Base-by-base conservation (phyloP, 2,329 filamentous ascomycete genomes). In the Beauveria brongniartii region DNA sequence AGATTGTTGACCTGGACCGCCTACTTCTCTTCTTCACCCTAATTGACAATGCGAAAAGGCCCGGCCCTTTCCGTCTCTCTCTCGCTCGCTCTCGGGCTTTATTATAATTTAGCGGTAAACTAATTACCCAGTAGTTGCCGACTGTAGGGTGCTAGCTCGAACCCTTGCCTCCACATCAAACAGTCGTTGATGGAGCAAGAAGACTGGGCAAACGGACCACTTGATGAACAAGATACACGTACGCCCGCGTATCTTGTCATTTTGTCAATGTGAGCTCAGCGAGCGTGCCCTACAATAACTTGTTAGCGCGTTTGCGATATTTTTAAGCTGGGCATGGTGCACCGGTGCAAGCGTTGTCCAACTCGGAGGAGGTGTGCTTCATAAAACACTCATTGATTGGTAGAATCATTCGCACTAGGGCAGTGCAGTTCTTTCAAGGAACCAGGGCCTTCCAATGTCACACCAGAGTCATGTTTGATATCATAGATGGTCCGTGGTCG, bases 11-110 rank as follows among this genome's bases (percentile, higher is more conserved):
- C 5, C 34, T 37, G 0, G 12, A 14, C 34, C 34, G 12, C 12
- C 12, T 50, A n/a, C 47, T n/a, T 10, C 22, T 43, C 26, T 18
- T 54, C 34, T 24, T 22, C 4, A n/a, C 20, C 12, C 41, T 20
- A 9, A n/a, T n/a, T 40, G 55, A 40, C 14, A 26, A 4, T 16
- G 30, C 20, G 28, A 26, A 40, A 34, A 51, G 55, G 55, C 34
- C 52, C 55, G 55, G 55, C 55, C 55, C 55, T 51, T 52, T n/a
- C 55, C 55, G 55, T 52, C 47, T 12, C 22, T 46, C 50, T n/a
- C 14, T 34, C 48, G 46, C 48, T n/a, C 14, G 20, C 48, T 28
- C 30, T 51, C 34, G 4, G 7, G 28, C 24, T 40, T 46, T n/a
- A 8, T 16, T 2, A 41, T 20, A 20, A 10, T 9, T 55, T 24